Evolutionary conservation across 2,329 filamentous ascomycete genomes (phyloP), one percentile per base, ranked within the genome.

Genomic region (Pseudogymnoascus sp.): DNA sequence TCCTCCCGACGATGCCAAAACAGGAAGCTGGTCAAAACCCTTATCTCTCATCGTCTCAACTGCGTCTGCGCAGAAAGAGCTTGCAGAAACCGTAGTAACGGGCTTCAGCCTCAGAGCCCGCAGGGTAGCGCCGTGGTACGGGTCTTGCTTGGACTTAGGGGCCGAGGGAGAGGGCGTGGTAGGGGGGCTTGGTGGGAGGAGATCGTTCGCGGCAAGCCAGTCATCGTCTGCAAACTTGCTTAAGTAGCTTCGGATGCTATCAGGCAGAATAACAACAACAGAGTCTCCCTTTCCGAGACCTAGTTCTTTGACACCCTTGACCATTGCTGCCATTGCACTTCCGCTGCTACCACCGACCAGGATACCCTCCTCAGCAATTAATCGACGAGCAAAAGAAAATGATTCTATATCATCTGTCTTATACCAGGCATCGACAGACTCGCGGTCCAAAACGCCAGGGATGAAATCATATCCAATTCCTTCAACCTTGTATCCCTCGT

Each of bases 391-490:
- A 71, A 90, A 92, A 73, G 86, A 82, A 77, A 99, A 99, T 2
- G 92, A 92, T 73, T 96, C 89, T 64, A 85, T 83, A 72, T 99
- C 94, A 65, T 93, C 90, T 3, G 94, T 99, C 84, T 99, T 99
- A 80, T 97, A 97, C 94, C 94, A 99, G 72, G 88, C 89, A 74
- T 97, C 90, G 31, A 99, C 89, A 4, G 83, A 74, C 29, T 86
- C 76, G 71, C 88, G 90, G 67, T 94, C 87, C 61, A 99, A 80
- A 4, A 99, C 95, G 25, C 97, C 90, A 5, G 95, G 94, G 64
- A 99, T 89, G 74, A 99, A 99, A 74, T 99, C 94, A 74, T 99
- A 99, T 18, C 94, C 94, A 70, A 99, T 99, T 45, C 94, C 94
- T 78, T 99, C 94, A 0, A 99, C 94, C 79, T 99, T 97, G 80